A percentile compares a stretch with the other conserved stretches of the same genome.
These are phyloP conservation scores for Sporobolus alterniflorus DNA, from an alignment of 202 grass and related monocot genomes.

Conservation along the genomic window DNA sequence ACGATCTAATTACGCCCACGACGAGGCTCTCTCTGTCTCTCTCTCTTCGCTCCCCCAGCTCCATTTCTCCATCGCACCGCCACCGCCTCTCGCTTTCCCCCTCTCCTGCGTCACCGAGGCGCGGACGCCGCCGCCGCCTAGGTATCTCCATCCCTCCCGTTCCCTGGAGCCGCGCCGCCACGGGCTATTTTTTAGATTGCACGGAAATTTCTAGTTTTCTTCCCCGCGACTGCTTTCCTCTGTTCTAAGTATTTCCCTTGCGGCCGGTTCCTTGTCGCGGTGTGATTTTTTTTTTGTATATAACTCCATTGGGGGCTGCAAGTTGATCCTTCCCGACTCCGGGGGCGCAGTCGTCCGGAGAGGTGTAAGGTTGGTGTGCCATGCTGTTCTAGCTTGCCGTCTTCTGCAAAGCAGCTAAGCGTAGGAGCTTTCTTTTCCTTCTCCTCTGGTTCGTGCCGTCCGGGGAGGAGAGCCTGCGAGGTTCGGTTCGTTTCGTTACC, in stretches of 20 bases:
- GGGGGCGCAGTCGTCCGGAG: slow-evolving; percentile 2
- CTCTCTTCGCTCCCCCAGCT: background rate
- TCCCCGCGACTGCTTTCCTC: background rate
- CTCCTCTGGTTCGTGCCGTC: background rate
- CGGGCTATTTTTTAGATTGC: background rate
- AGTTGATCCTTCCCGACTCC: slow-evolving; percentile 24
- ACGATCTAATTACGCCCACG: background rate
- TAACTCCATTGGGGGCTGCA: background rate
- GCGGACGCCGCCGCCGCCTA: slow-evolving; percentile 1
- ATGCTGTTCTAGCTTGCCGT: background rate
- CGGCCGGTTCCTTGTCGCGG: background rate
- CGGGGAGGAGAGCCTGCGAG: background rate
- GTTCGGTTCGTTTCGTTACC: background rate
- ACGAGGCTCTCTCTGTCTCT: background rate
- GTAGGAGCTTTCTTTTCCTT: background rate
- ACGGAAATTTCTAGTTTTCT: background rate
- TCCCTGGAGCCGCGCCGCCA: background rate
- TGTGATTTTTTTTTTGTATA: background rate
- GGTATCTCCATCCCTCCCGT: background rate
- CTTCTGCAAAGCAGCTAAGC: background rate
- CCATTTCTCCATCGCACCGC: slow-evolving; percentile 14
- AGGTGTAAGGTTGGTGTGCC: slow-evolving; percentile 19
- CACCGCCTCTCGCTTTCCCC: slow-evolving; percentile 47
- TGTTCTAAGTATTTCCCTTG: background rate
- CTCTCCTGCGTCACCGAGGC: slow-evolving; percentile 18